Conservation (phyloP, 2,329 filamentous ascomycete species). For the Colletotrichum sp. region DNA sequence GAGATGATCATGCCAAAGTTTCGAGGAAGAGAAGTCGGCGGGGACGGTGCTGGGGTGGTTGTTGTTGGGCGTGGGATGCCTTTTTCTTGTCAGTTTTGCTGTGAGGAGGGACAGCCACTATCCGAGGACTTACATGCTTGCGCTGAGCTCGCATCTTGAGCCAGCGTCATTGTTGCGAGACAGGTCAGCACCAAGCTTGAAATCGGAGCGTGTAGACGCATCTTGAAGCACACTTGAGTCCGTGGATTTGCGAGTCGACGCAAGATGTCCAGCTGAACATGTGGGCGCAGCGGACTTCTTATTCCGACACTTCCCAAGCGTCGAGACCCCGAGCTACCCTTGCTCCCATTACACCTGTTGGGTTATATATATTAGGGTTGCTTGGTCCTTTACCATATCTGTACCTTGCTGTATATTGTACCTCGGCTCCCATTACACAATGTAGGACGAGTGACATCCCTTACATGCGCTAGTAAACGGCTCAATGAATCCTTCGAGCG, state of each 20-base stretch:
- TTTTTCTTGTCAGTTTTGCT: neutral
- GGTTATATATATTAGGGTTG: too few relatives aligned
- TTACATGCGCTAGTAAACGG: neutral
- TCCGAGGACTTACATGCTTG: neutral
- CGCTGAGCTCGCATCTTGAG: neutral
- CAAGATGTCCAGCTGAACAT: neutral
- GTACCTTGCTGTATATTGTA: too few relatives aligned
- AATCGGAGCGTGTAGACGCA: neutral
- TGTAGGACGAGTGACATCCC: neutral
- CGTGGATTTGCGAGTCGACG: neutral
- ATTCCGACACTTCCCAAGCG: neutral
- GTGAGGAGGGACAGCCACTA: neutral
- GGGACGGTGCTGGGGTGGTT: neutral
- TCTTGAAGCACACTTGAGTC: neutral
- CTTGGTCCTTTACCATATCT: too few relatives aligned
- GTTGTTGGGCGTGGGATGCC: neutral
- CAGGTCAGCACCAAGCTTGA: neutral
- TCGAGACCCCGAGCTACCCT: neutral
- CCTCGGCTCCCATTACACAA: neutral
- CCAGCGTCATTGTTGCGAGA: neutral
- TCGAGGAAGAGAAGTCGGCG: neutral
- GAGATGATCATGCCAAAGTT: conserved; percentile 49
- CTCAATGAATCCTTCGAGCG: neutral
- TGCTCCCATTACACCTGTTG: neutral
- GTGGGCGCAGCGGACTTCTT: neutral